Evolutionary conservation across 495 filamentous ascomycete genomes (phyloP).

Genomic region (Pseudomonodictys pantanalensis): DNA sequence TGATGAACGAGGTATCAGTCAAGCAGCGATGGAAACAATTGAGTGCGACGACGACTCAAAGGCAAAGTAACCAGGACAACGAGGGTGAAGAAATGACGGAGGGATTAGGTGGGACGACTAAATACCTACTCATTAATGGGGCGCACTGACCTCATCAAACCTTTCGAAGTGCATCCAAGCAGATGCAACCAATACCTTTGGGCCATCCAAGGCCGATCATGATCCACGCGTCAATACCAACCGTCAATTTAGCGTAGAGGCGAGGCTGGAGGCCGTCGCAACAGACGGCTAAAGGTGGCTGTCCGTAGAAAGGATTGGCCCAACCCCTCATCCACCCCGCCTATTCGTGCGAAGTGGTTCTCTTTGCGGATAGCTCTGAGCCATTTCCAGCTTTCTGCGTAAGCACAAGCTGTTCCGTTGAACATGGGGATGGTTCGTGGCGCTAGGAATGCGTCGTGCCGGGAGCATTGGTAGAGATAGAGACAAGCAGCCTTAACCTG

Average conservation of each 20-base stretch:
- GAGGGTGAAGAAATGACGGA: neutral
- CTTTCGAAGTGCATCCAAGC: neutral
- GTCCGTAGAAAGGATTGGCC: conserved; percentile 3
- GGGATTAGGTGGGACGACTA: neutral
- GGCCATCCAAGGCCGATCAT: neutral
- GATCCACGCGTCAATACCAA: conserved; percentile 12
- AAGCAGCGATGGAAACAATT: neutral
- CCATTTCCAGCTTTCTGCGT: conserved; percentile 5
- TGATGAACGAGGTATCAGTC: conserved; percentile 36
- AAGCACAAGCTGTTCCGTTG: neutral
- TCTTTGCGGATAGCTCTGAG: conserved; percentile 1
- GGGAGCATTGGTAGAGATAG: neutral
- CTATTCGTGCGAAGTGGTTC: neutral
- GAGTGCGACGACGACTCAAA: neutral
- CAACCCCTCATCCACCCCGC: conserved; percentile 1
- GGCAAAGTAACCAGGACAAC: neutral
- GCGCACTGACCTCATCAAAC: neutral
- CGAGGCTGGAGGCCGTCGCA: neutral
- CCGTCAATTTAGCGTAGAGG: neutral
- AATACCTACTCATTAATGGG: neutral
- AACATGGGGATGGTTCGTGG: neutral
- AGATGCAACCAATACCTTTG: neutral
- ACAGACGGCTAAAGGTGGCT: conserved; percentile 13
- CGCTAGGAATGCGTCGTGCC: neutral
- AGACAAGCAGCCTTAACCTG: no score